Evolutionary conservation across 2,329 filamentous ascomycete genomes (phyloP).

Genomic region (Penicillium sp.): DNA sequence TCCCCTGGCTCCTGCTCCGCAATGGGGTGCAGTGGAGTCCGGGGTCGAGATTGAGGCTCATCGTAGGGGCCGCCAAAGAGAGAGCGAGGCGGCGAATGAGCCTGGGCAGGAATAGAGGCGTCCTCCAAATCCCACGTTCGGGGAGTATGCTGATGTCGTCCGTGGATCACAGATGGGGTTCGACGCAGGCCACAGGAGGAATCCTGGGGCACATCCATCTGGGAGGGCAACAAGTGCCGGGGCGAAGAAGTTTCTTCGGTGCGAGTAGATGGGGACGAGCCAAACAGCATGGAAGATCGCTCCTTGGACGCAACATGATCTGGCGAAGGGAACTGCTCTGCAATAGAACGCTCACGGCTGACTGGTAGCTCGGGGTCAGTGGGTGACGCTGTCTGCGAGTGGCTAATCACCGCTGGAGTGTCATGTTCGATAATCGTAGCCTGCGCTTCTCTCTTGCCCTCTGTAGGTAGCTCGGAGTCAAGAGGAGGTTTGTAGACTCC

Average conservation of each 20-base stretch:
- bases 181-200: conserved; percentile 34
- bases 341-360: conserved; percentile 30
- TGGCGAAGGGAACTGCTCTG: conserved; percentile 19
- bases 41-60: conserved; percentile 38
- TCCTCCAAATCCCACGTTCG: conserved; percentile 36
- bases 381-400: conserved; percentile 9
- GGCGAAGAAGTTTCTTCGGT: conserved; percentile 16
- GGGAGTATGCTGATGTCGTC: conserved; percentile 31
- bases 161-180: conserved; percentile 41
- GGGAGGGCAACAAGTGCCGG: conserved; percentile 19
- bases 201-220: conserved; percentile 19
- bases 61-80: conserved; percentile 37
- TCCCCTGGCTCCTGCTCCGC: conserved; percentile 50
- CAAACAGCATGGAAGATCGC: conserved; percentile 50
- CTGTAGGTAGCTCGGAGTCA: conserved; percentile 16
- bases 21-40: conserved; percentile 54
- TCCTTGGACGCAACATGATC: conserved; percentile 37
- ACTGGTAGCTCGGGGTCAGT: conserved; percentile 14
- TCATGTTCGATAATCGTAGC: conserved; percentile 10
- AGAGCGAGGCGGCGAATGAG: conserved; percentile 35
- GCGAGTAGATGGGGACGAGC: conserved; percentile 35
- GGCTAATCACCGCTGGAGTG: conserved; percentile 1
- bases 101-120: conserved; percentile 17
- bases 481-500: conserved; percentile 47
- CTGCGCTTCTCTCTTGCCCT: conserved; percentile 10